Evolutionary conservation across 441 rosid genomes (phyloP).

Genomic region (Daphne laureola): DNA sequence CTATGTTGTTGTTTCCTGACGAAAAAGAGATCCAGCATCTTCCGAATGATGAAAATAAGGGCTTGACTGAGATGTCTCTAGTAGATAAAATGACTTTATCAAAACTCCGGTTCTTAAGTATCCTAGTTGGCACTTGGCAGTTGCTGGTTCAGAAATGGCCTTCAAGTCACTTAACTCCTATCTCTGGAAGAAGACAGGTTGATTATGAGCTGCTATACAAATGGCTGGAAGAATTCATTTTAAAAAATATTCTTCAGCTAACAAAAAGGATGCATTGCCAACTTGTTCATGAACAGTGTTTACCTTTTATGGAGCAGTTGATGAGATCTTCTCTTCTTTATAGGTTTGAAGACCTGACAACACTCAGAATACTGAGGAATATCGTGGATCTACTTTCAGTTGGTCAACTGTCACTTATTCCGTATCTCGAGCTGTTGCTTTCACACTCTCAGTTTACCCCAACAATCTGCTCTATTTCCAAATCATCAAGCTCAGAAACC

Average conservation of each 20-base stretch:
- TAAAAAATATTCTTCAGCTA: constrained; percentile 53
- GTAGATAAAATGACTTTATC: constrained; percentile 28
- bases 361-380: constrained; percentile 42
- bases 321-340: constrained; percentile 59
- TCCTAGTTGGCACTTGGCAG: constrained; percentile 60
- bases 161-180: constrained; percentile 19
- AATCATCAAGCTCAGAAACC: constrained; percentile 30
- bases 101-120: constrained; percentile 42
- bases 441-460: constrained; percentile 82
- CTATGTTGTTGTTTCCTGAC: constrained; percentile 52
- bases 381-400: constrained; percentile 45
- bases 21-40: constrained; percentile 20
- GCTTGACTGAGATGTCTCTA: constrained; percentile 21
- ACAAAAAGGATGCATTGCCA: constrained; percentile 35
- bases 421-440: constrained; percentile 65
- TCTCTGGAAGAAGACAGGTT: constrained; percentile 21
- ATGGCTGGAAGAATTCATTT: constrained; percentile 60
- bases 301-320: constrained; percentile 70
- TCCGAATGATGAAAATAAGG: constrained; percentile 26
- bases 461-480: constrained; percentile 37
- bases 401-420: constrained; percentile 44
- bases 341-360: constrained; percentile 70
- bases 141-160: constrained; percentile 49
- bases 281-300: constrained; percentile 46
- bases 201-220: constrained; percentile 40